Evolutionary conservation across 352 stramenopile genomes (phyloP).

Genomic region (Pythium folliculosum): DNA sequence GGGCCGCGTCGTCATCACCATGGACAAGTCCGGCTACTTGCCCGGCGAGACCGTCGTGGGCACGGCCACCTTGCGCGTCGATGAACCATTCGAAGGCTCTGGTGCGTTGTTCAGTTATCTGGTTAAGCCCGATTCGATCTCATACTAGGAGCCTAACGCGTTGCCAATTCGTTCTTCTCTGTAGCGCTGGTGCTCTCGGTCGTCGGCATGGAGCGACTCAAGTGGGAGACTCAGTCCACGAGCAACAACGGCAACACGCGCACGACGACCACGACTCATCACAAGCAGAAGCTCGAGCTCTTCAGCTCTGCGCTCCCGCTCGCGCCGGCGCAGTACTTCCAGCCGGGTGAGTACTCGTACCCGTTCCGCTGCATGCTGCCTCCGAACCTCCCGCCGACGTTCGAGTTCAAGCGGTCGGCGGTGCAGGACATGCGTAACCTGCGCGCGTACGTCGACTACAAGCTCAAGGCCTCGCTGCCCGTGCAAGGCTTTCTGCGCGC

Average conservation of each 20-base stretch:
- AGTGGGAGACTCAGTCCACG: conserved; percentile 18
- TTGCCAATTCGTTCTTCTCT: not conserved
- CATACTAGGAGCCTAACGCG: not conserved
- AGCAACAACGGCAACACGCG: not conserved
- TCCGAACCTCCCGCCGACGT: conserved; percentile 1
- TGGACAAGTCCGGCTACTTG: conserved; percentile 15
- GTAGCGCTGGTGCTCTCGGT: conserved; percentile 14
- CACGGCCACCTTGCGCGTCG: not conserved
- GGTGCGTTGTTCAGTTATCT: not conserved
- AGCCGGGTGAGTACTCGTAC: conserved; percentile 18
- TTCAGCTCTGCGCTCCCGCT: conserved; percentile 15
- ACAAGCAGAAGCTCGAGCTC: conserved; percentile 21
- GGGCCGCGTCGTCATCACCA: conserved; percentile 11
- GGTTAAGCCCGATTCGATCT: not conserved
- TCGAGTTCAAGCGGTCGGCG: conserved; percentile 15
- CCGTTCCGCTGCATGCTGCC: conserved; percentile 21
- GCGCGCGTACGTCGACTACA: conserved; percentile 20
- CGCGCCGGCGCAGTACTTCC: conserved; percentile 10
- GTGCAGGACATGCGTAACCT: conserved; percentile 21
- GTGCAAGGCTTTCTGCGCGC: conserved; percentile 13
- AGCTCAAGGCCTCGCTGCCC: conserved; percentile 14
- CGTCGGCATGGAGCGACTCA: conserved; percentile 19
- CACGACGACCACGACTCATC: conserved; percentile 11
- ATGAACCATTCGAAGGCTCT: conserved; percentile 9
- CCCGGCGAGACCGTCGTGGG: conserved; percentile 21